A percentile compares a stretch with the other conserved stretches of the same genome.
phyloP scores from a whole-genome alignment of 1,284 basidiomycete species.

The Trametes versicolor region DNA sequence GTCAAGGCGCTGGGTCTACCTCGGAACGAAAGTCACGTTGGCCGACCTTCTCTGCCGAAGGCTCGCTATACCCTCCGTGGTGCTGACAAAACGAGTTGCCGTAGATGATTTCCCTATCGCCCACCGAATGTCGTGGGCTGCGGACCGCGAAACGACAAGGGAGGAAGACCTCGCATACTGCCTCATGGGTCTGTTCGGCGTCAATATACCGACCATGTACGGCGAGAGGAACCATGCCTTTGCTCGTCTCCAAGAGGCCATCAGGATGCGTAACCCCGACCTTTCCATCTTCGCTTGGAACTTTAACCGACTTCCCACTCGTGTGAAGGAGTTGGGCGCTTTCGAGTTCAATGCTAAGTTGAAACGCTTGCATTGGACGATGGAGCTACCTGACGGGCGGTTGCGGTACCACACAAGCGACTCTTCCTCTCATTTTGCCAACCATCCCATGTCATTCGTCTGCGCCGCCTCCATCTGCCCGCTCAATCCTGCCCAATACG shows the following conservation, averaged over 20 bases:
- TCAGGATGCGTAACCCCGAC: not conserved
- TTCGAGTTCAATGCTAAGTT: not conserved
- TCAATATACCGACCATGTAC: conserved; percentile 14
- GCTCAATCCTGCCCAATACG: not conserved
- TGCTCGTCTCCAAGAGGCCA: conserved; percentile 9
- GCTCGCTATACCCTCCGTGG: not conserved
- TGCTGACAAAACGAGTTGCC: not conserved
- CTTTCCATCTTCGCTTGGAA: conserved; percentile 5
- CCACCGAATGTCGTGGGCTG: conserved; percentile 9
- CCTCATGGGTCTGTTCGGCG: conserved; percentile 15
- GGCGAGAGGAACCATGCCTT: conserved; percentile 11
- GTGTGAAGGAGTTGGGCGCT: not conserved
- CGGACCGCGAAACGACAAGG: not conserved
- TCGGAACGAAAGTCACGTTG: conserved; percentile 17
- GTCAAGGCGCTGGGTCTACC: not conserved
- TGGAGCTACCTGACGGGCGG: too few relatives aligned
- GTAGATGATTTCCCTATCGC: not conserved
- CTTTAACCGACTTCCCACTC: not conserved
- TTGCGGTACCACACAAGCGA: not conserved
- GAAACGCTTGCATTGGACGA: not conserved
- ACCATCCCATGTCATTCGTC: not conserved
- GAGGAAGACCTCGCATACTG: conserved; percentile 17
- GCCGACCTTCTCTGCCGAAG: not conserved
- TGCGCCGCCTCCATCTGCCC: not conserved
- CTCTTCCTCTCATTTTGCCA: not conserved